Evolutionary conservation across 257 asterid genomes (phyloP).

Genomic region (Nicotiana obtusifolia): DNA sequence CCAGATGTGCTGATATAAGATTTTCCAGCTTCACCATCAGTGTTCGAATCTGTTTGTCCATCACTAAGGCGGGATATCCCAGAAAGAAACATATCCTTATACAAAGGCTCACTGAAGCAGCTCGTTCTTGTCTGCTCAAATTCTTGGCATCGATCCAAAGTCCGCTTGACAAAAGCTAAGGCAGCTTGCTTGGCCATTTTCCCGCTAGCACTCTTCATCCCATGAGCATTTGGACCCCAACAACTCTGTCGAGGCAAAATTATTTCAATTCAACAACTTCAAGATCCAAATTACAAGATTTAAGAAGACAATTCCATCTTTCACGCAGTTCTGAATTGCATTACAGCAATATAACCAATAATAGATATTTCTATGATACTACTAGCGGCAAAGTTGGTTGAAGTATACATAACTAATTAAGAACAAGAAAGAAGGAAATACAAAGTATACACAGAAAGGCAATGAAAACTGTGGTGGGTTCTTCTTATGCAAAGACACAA

Average conservation of each 20-base stretch:
- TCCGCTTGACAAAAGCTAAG: conserved; percentile 70
- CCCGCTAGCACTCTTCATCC: conserved; percentile 78
- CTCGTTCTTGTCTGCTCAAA: conserved; percentile 67
- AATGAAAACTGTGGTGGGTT: background rate
- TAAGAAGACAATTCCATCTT: background rate
- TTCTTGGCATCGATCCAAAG: conserved; percentile 63
- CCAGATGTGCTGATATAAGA: conserved; percentile 41
- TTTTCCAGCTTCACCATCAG: conserved; percentile 49
- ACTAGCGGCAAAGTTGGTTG: background rate
- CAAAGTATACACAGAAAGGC: background rate
- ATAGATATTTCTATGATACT: background rate
- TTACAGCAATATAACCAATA: background rate
- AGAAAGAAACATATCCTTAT: conserved; percentile 61
- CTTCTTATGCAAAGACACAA: background rate
- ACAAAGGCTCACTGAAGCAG: conserved; percentile 68
- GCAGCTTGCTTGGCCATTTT: conserved; percentile 87
- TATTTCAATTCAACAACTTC: conserved; percentile 1
- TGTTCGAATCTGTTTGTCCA: conserved; percentile 40
- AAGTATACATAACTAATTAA: background rate
- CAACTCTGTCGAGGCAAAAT: conserved; percentile 42
- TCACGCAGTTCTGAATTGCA: conserved; percentile 2
- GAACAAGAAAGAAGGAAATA: background rate
- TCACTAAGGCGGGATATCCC: conserved; percentile 49
- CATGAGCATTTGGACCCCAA: conserved; percentile 73
- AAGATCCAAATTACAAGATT: background rate